Evolutionary conservation across 2,329 filamentous ascomycete genomes (phyloP), one percentile per base, ranked within the genome.

Genomic region (Claviceps quebecensis): DNA sequence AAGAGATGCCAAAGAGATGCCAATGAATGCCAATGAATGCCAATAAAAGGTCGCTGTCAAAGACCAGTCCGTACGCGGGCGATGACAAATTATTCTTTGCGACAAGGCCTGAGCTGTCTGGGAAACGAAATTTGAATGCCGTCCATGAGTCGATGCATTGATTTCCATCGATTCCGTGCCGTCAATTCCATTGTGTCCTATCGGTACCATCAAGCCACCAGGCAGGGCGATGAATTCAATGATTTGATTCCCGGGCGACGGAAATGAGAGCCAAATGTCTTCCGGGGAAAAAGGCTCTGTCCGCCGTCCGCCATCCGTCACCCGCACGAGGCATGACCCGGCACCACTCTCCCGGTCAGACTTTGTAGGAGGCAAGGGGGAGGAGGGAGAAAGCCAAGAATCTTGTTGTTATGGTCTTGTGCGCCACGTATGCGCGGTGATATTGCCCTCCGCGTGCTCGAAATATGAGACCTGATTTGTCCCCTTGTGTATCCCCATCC

Each of bases 281-380:
- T 22, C 34, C 49, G 53, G 49, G 55, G 53, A 53, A 53, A 49
- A 48, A 49, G 49, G 23, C n/a, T 19, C 8, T 9, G 5, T 19
- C 8, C 7, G 14, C 34, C n/a, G 19, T 17, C 6, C 5, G 14
- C 34, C 50, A 49, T 41, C 45, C 26, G 40, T 53, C 51, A 53
- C 52, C 36, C 45, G 37, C 23, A 38, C 45, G 37, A 38, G 40
- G 47, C 19, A 19, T 50, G 23, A 44, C 17, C 29, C 52, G 47
- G 51, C 52, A 48, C 47, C 49, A 50, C 53, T 49, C 49, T 49
- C 48, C 34, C 16, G 29, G 19, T 44, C 40, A 45, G 34, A 29
- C 43, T 37, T 19, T 11, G 14, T 39, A 5, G 29, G 19, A 36
- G 19, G 39, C 40, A 49, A 44, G 3, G 39, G 5, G 48, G n/a